A percentile compares a stretch with the other conserved stretches of the same genome.
Evolutionary conservation across 2,329 filamentous ascomycete species (phyloP).

Genomic region (Chrysosporium keratinophilum): DNA sequence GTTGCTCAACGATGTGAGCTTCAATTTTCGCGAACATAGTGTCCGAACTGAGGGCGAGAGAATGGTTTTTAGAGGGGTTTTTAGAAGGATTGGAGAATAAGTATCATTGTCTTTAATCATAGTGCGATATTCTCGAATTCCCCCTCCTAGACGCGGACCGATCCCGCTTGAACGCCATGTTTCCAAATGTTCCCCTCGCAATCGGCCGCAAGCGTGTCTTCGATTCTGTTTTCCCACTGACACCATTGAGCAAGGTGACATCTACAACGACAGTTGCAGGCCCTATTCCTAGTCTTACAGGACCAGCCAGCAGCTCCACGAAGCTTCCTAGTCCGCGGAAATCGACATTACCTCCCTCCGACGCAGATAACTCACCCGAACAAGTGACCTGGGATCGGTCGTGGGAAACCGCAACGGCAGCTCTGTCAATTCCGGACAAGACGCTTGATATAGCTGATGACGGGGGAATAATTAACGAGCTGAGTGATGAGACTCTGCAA

Average conservation of each 20-base stretch:
- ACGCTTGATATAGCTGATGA: conserved; percentile 21
- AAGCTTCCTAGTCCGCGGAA: conserved; percentile 12
- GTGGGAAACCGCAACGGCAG: conserved; percentile 34
- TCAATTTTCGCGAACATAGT: too few species aligned
- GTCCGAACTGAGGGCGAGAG: too few species aligned
- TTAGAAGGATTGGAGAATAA: too few species aligned
- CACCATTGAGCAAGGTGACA: conserved; percentile 26
- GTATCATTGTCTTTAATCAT: neutral
- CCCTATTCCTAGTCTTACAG: conserved; percentile 20
- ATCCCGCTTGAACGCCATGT: conserved; percentile 9
- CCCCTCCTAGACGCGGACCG: neutral
- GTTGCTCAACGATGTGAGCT: too few species aligned
- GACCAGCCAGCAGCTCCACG: conserved; percentile 14
- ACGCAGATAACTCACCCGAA: conserved; percentile 20
- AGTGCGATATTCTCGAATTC: neutral
- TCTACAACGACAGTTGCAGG: conserved; percentile 22
- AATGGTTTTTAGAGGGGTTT: too few species aligned
- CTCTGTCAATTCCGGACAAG: conserved; percentile 30
- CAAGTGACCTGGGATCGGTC: conserved; percentile 31
- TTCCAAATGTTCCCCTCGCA: conserved; percentile 13
- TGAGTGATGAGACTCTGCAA: conserved; percentile 23
- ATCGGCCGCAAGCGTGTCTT: conserved; percentile 33
- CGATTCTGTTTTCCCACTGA: conserved; percentile 35
- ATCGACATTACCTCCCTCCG: neutral
- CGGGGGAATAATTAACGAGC: conserved; percentile 7